Evolutionary conservation across 2,329 filamentous ascomycete genomes (phyloP).

Genomic region (Fusarium sp.): DNA sequence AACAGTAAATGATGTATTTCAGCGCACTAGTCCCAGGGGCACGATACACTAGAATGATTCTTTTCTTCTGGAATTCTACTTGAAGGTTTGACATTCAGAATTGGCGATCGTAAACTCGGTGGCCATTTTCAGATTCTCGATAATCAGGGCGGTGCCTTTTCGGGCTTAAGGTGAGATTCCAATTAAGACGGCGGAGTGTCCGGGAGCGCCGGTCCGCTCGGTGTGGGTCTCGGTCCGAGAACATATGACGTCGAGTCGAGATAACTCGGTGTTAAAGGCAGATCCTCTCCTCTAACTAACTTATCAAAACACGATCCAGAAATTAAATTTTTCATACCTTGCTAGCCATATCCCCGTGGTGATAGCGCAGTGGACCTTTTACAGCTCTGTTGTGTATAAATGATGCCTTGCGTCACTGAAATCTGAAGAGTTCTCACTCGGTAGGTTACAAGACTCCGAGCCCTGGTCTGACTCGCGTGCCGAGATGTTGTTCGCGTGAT

Average conservation of each 20-base stretch:
- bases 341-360: neutral
- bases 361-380: neutral
- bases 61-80: neutral
- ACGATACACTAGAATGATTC: neutral
- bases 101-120: neutral
- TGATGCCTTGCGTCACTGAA: constrained; percentile 15
- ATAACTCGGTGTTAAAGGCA: constrained; percentile 18
- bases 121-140: constrained; percentile 2
- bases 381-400: constrained; percentile 1
- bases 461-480: constrained; percentile 4
- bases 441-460: neutral
- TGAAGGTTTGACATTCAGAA: neutral
- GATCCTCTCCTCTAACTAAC: neutral
- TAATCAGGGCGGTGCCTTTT: constrained; percentile 19
- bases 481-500: neutral
- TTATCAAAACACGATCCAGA: neutral
- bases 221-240: constrained; percentile 29
- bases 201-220: constrained; percentile 26
- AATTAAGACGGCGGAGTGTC: constrained; percentile 12
- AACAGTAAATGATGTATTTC: neutral
- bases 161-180: constrained; percentile 20
- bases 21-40: neutral
- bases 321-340: neutral
- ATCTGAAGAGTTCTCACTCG: neutral
- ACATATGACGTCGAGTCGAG: constrained; percentile 18